Evolutionary conservation across 1,284 basidiomycete species (phyloP), one percentile per base, ranked within the genome.

Genomic region (Coniferiporia sulphurascens): DNA sequence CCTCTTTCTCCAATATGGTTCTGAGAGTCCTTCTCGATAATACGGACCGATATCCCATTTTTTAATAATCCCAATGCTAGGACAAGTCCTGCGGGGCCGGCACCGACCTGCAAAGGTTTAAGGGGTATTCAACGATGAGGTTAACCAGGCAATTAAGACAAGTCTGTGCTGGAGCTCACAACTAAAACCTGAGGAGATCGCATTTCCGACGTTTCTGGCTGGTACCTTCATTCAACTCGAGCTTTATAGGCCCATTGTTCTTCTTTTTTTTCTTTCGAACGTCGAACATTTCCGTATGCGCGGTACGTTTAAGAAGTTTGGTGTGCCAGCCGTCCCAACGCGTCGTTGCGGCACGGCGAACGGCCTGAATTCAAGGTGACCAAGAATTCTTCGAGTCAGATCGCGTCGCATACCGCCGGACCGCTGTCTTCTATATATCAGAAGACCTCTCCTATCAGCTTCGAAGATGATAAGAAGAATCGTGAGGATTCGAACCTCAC

Each of bases 1-100:
- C 59, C 59, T 34, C 54, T 50, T 34, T 49, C 36, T 19, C 52
- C 53, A n/a, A 22, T n/a, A 55, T 58, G 56, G 35, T 52, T 19
- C 12, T 58, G 22, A 4, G 41, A 2, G 32, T 60, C 59, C 22
- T 60, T 60, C n/a, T 61, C 60, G 32, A 58, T 58, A 41, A 61
- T 58, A 32, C 60, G 55, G 6, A 48, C 56, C 6, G 55, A 17
- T 15, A 57, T 34, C n/a, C 56, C 56, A 22, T 61, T 61, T 32
- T 52, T 52, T 15, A 61, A n/a, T 10, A 61, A 34, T 15, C 50
- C 9, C 6, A 61, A 51, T 9, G 55, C 60, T n/a, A 43, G 13
- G 15, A 43, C 9, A 15, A 61, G 52, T n/a, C 60, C 60, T 1
- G 60, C 49, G 15, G 55, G 55, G 38, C 60, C 60, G 17, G 59